A percentile compares a stretch with the other conserved stretches of the same genome.
Evolutionary conservation across 2,329 filamentous ascomycete genomes (phyloP).

Genomic region (Colletotrichum cuscutae): DNA sequence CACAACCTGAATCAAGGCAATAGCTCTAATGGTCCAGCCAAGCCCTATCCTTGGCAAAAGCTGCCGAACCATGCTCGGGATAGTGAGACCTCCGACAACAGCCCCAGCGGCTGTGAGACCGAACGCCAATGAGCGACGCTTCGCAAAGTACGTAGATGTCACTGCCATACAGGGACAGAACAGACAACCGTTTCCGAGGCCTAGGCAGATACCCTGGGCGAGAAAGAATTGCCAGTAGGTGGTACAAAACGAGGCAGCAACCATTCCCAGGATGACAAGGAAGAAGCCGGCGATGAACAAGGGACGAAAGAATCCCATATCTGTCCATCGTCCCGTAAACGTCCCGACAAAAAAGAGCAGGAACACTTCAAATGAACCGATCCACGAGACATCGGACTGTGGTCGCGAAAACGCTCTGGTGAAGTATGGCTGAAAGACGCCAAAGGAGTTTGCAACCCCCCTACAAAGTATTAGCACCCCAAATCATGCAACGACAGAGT

Average conservation of each 20-base stretch:
- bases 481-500: background rate
- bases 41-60: conserved; percentile 68
- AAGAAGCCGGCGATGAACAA: conserved; percentile 51
- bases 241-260: conserved; percentile 54
- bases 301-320: conserved; percentile 62
- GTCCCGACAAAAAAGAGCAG: conserved; percentile 65
- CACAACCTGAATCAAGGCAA: conserved; percentile 68
- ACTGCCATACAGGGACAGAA: conserved; percentile 74
- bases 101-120: conserved; percentile 71
- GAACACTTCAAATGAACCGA: conserved; percentile 65
- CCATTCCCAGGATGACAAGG: conserved; percentile 57
- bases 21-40: conserved; percentile 65
- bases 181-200: conserved; percentile 69
- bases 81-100: conserved; percentile 65
- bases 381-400: conserved; percentile 63
- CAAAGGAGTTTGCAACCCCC: conserved; percentile 66
- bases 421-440: conserved; percentile 66
- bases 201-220: conserved; percentile 64
- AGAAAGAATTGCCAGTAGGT: conserved; percentile 67
- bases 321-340: conserved; percentile 62
- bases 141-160: conserved; percentile 73
- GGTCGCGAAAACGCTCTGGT: conserved; percentile 48
- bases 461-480: conserved; percentile 39
- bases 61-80: conserved; percentile 66
- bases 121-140: conserved; percentile 66